Conservation (phyloP, 2,329 filamentous ascomycete genomes). For the Ophiostoma sp. region DNA sequence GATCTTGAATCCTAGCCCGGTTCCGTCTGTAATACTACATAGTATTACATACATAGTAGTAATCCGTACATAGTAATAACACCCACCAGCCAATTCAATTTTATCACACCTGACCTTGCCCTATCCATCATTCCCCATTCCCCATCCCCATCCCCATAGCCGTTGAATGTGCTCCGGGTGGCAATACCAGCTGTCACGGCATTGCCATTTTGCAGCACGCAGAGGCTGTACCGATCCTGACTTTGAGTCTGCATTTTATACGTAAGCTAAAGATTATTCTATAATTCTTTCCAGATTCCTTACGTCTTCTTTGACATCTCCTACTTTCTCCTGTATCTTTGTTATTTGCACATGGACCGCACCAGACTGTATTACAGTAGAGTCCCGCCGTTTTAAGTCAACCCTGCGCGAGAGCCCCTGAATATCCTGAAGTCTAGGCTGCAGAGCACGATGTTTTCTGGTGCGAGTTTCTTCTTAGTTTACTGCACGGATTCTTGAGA, state of each 20-base stretch:
- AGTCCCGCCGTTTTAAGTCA: background rate
- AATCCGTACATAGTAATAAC: background rate
- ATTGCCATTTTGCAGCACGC: background rate
- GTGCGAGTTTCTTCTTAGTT: background rate
- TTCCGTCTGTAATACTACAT: background rate
- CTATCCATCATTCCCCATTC: background rate
- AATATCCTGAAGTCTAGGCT: background rate
- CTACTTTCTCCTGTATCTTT: background rate
- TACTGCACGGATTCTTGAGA: background rate
- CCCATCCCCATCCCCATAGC: background rate
- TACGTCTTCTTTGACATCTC: background rate
- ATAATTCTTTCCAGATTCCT: background rate
- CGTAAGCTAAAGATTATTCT: background rate
- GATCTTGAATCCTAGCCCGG: background rate
- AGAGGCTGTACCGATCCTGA: background rate
- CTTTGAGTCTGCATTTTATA: background rate
- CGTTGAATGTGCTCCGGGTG: constrained; percentile 6
- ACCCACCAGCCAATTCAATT: background rate
- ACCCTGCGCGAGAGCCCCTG: background rate
- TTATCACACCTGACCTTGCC: background rate
- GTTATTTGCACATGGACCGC: background rate
- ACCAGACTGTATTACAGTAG: background rate
- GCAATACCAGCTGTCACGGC: background rate
- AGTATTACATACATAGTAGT: background rate
- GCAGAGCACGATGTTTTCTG: background rate